A percentile compares a stretch with the other conserved stretches of the same genome.
phyloP scores from a whole-genome alignment of 305 asterid genomes.

The Petunia hybrid region DNA sequence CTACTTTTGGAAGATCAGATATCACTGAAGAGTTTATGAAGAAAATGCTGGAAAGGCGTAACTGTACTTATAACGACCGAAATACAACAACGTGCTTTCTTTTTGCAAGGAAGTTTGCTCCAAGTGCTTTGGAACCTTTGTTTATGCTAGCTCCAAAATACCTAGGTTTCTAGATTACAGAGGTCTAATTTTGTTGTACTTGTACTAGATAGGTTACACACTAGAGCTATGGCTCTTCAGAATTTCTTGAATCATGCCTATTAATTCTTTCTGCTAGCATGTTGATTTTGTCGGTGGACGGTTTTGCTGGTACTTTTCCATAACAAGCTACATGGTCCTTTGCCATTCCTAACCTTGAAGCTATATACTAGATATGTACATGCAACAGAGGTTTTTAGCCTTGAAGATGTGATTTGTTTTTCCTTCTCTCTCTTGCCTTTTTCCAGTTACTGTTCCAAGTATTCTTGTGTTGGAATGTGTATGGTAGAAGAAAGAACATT shows the following conservation, averaged over 20 bases:
- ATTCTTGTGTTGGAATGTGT: not conserved
- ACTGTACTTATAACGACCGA: slow-evolving; percentile 61
- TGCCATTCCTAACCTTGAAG: not conserved
- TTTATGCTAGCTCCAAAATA: slow-evolving; percentile 71
- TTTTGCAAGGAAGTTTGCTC: slow-evolving; percentile 91
- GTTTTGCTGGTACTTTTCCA: not conserved
- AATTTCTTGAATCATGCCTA: not conserved
- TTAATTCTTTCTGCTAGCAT: slow-evolving; percentile 1
- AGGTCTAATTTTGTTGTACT: not conserved
- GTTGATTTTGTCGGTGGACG: not conserved
- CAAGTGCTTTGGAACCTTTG: slow-evolving; percentile 74
- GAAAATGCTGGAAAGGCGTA: slow-evolving; percentile 52
- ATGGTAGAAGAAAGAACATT: not conserved
- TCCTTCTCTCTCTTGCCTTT: not conserved
- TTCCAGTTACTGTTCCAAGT: not conserved
- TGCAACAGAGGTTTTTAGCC: not conserved
- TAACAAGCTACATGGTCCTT: not conserved
- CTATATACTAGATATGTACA: not conserved
- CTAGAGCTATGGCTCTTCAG: not conserved
- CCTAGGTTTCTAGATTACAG: slow-evolving; percentile 60
- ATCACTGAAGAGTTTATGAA: slow-evolving; percentile 67
- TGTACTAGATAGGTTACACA: not conserved
- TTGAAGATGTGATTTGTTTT: not conserved
- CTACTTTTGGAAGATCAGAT: slow-evolving; percentile 78
- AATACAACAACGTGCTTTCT: slow-evolving; percentile 58